phyloP scores from a whole-genome alignment of 768 basidiomycete species.

The Trametes sanguinea region DNA sequence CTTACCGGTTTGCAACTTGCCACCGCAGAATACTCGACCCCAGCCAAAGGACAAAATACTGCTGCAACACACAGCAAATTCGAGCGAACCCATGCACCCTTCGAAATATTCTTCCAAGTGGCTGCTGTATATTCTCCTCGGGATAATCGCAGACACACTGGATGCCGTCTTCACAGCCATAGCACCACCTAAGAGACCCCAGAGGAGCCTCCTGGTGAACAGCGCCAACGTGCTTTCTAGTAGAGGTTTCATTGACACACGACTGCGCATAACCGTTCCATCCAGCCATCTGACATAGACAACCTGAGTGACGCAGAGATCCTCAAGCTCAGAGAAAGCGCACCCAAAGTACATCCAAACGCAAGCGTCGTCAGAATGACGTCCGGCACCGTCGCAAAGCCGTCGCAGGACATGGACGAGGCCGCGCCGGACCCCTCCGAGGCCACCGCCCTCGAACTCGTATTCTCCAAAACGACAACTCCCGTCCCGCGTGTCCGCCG shows the following conservation, averaged over 20 bases:
- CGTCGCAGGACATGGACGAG: conserved; percentile 1
- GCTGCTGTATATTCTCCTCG: neutral
- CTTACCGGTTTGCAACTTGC: no score
- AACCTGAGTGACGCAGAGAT: conserved; percentile 2
- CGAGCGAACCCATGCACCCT: no score
- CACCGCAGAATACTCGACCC: no score
- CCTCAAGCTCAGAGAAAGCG: neutral
- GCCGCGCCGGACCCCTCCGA: conserved; percentile 1
- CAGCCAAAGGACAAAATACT: no score
- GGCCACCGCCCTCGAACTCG: neutral
- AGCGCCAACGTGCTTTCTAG: neutral
- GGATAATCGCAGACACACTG: neutral
- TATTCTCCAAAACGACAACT: conserved; percentile 17
- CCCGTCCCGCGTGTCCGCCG: conserved; percentile 22
- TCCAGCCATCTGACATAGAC: conserved; percentile 13
- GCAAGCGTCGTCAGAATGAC: neutral
- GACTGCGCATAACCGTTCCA: neutral
- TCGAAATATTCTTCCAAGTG: neutral
- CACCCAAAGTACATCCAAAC: neutral
- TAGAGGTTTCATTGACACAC: neutral
- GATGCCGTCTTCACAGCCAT: neutral
- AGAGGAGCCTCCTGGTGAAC: neutral
- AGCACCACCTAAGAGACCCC: neutral
- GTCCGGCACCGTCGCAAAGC: conserved; percentile 1
- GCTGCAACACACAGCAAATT: no score